These are phyloP conservation scores for Paratinospora sagittata DNA, from an alignment of 164 flowering plant genomes.

Conservation along the genomic window DNA sequence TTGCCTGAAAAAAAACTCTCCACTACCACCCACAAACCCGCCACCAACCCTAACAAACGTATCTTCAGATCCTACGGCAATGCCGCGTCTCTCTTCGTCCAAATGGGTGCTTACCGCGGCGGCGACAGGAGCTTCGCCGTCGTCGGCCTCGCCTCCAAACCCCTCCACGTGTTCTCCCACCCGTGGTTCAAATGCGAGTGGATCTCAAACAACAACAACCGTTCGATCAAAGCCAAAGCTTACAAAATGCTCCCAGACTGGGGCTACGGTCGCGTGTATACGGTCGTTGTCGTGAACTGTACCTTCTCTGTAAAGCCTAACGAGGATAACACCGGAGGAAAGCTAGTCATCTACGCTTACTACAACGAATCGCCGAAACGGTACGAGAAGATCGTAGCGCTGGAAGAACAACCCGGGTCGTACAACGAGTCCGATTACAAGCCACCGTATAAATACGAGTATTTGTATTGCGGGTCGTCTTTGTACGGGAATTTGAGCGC, in stretches of 20 bases:
- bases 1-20: constrained; percentile 8
- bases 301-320: constrained; percentile 46
- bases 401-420: constrained; percentile 42
- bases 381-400: constrained; percentile 39
- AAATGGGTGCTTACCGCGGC: constrained; percentile 74
- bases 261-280: constrained; percentile 76
- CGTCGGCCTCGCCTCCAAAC: constrained; percentile 71
- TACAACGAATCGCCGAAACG: constrained; percentile 30
- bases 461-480: constrained; percentile 64
- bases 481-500: constrained; percentile 58
- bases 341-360: constrained; percentile 46
- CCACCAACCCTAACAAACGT: constrained; percentile 46
- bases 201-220: constrained; percentile 31
- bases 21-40: not conserved
- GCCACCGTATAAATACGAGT: constrained; percentile 51
- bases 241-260: constrained; percentile 66
- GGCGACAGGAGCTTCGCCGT: constrained; percentile 50
- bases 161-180: constrained; percentile 47
- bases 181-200: constrained; percentile 72
- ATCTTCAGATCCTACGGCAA: constrained; percentile 40
- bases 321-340: constrained; percentile 47
- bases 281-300: constrained; percentile 65
- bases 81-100: constrained; percentile 60
- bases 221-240: constrained; percentile 31
- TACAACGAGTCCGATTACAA: constrained; percentile 35